phyloP scores from a whole-genome alignment of 768 basidiomycete species.

The Russula griseocarnosa region DNA sequence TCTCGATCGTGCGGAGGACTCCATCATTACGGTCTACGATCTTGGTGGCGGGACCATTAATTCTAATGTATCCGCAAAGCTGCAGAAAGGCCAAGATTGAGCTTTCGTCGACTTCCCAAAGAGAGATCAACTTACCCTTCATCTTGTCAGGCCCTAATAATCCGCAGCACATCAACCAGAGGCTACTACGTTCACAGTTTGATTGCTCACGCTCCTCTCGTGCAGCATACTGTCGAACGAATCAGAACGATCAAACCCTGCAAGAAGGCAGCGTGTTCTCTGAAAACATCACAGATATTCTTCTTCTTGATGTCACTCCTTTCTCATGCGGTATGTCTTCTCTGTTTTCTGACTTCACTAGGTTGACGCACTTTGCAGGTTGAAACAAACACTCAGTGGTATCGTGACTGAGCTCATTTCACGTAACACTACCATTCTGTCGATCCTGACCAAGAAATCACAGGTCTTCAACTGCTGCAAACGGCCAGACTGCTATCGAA shows the following conservation, averaged over 20 bases:
- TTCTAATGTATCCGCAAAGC: constrained; percentile 98
- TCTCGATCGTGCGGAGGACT: constrained; percentile 75
- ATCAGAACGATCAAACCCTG: too few relatives aligned
- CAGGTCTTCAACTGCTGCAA: constrained; percentile 97
- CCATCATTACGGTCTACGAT: constrained; percentile 98
- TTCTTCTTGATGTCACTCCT: constrained; percentile 93
- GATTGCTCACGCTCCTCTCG: constrained; percentile 81
- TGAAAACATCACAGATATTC: constrained; percentile 92
- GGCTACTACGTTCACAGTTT: constrained; percentile 84
- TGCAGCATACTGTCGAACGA: constrained; percentile 88
- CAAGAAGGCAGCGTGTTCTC: constrained; percentile 97
- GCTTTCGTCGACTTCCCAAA: constrained; percentile 89
- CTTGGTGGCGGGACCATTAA: constrained; percentile 98
- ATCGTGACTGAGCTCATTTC: constrained; percentile 99
- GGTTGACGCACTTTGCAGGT: constrained; percentile 38
- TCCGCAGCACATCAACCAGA: constrained; percentile 95
- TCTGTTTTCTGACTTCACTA: not conserved
- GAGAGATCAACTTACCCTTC: constrained; percentile 97
- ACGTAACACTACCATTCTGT: constrained; percentile 99
- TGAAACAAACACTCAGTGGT: constrained; percentile 98
- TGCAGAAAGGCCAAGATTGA: constrained; percentile 99
- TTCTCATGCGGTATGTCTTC: constrained; percentile 77
- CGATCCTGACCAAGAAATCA: constrained; percentile 98
- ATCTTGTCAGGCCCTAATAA: constrained; percentile 94
- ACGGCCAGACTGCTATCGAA: constrained; percentile 99